phyloP scores from a whole-genome alignment of 139 green algal species.

The Chlorella sp. region DNA sequence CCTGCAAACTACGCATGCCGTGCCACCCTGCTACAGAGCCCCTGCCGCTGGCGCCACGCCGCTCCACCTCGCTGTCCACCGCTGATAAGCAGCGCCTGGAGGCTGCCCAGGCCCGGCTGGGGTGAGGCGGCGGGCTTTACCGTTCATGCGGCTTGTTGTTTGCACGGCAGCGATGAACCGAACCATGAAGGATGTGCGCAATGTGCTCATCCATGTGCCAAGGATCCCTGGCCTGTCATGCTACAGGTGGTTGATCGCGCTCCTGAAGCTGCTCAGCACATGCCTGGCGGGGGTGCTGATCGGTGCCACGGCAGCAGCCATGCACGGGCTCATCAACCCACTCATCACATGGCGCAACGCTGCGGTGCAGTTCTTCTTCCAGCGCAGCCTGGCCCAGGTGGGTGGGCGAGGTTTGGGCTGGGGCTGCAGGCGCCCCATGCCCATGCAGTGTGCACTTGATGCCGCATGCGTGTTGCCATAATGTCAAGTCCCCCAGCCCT shows the following conservation, averaged over 20 bases:
- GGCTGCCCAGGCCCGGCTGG: neutral
- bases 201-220: no score
- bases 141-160: no score
- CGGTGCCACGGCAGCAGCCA: constrained; percentile 2
- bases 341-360: constrained; percentile 21
- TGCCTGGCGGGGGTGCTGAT: neutral
- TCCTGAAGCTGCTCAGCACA: neutral
- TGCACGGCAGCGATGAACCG: no score
- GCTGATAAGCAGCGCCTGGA: no score
- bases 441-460: no score
- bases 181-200: no score
- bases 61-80: no score
- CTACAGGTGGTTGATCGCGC: neutral
- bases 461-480: no score
- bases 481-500: neutral
- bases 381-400: constrained; percentile 1
- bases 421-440: no score
- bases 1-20: no score
- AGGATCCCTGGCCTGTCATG: neutral
- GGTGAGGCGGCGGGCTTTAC: no score
- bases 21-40: neutral
- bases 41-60: neutral
- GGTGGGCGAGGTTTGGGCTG: neutral
- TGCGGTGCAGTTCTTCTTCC: constrained; percentile 15
- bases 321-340: neutral